Conservation (phyloP, 306 rosid species). For the Dicorynia guianensis region DNA sequence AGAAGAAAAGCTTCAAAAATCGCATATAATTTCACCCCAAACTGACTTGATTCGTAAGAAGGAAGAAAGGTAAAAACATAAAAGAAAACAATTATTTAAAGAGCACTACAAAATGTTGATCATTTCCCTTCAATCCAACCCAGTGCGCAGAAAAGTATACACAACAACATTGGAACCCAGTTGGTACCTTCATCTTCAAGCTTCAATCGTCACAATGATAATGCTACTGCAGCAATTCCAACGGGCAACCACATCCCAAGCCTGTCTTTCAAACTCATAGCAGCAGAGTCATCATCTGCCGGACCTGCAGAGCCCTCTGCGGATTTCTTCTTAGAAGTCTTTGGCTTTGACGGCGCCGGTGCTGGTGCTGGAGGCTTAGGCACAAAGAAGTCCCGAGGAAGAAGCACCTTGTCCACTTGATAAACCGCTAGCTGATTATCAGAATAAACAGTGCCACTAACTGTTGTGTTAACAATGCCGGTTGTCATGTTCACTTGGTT, state of each 20-base stretch:
- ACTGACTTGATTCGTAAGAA: background rate
- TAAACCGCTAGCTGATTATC: constrained; percentile 76
- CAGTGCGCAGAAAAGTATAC: background rate
- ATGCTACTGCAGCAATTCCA: constrained; percentile 26
- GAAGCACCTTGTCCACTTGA: constrained; percentile 68
- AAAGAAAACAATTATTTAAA: constrained; percentile 23
- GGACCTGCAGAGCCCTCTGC: constrained; percentile 35
- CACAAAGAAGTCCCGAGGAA: constrained; percentile 63
- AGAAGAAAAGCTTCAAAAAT: background rate
- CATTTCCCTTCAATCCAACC: background rate
- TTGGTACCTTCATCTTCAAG: constrained; percentile 27
- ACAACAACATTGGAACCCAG: background rate
- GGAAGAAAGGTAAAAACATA: background rate
- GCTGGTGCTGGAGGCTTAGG: constrained; percentile 67
- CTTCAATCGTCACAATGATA: constrained; percentile 30
- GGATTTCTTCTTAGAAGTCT: constrained; percentile 54
- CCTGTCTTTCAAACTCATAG: constrained; percentile 24
- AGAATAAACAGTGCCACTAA: constrained; percentile 68
- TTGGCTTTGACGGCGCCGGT: constrained; percentile 49
- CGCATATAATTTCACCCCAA: constrained; percentile 16
- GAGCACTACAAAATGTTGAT: constrained; percentile 43
- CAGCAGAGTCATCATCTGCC: constrained; percentile 43
- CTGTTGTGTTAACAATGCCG: constrained; percentile 65
- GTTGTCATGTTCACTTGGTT: constrained; percentile 67
- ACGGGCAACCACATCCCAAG: constrained; percentile 31